phyloP scores from a whole-genome alignment of 768 basidiomycete genomes.

The Boletus reticuloceps region DNA sequence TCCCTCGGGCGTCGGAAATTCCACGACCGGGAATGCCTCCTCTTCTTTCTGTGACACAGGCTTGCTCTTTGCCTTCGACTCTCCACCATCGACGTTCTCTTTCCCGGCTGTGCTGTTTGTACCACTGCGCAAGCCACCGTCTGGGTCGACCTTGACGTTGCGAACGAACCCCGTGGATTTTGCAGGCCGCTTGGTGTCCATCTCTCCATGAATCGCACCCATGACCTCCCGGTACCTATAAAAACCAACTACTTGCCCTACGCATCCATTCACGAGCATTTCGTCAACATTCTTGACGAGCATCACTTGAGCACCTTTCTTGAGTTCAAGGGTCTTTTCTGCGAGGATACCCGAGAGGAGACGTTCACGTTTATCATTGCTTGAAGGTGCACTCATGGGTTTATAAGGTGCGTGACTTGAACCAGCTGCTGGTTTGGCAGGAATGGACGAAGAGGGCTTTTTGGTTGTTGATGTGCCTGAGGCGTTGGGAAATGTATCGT shows the following conservation, averaged over 20 bases:
- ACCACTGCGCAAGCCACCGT: constrained; percentile 22
- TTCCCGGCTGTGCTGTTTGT: constrained; percentile 22
- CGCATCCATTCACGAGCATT: constrained; percentile 66
- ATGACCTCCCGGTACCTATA: constrained; percentile 24
- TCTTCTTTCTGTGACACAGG: constrained; percentile 35
- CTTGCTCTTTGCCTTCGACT: constrained; percentile 20
- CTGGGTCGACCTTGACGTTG: constrained; percentile 31
- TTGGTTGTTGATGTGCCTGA: not conserved
- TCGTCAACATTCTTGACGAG: constrained; percentile 65
- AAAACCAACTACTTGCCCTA: constrained; percentile 62
- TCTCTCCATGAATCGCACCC: constrained; percentile 17
- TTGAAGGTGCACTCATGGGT: constrained; percentile 6
- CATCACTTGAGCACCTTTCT: constrained; percentile 64
- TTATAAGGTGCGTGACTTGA: constrained; percentile 32
- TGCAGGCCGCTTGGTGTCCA: constrained; percentile 21
- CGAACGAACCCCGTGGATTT: constrained; percentile 36
- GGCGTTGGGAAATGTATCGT: constrained; percentile 42
- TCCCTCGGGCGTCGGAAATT: constrained; percentile 42
- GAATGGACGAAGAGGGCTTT: constrained; percentile 1
- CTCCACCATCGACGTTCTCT: constrained; percentile 31
- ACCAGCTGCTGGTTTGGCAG: not conserved
- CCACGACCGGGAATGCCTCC: constrained; percentile 45
- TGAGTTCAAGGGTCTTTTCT: constrained; percentile 51
- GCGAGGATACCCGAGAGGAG: constrained; percentile 64
- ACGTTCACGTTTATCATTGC: constrained; percentile 44